Evolutionary conservation across 2,329 filamentous ascomycete genomes (phyloP), one percentile per base, ranked within the genome.

Genomic region (Verticillium albo-atrum): DNA sequence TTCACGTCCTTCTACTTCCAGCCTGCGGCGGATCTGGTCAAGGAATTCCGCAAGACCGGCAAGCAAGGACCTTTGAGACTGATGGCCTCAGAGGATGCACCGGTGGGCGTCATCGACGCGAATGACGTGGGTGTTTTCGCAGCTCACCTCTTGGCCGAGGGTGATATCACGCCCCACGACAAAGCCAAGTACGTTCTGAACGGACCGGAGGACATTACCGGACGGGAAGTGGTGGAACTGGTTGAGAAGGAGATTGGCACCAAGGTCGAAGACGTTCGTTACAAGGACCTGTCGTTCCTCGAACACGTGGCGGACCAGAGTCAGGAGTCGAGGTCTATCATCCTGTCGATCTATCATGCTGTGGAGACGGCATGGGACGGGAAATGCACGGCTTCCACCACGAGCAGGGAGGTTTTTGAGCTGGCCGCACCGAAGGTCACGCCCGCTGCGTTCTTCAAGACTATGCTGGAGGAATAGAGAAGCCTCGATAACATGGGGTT

Each of bases 151-250:
- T 56, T 77, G 9, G 55, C 62, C 4, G 62, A 67, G n/a, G 65
- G 72, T 0, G 66, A 77, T 23, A 25, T 60, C 12, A 23, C 63
- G 2, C 26, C 25, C 3, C 71, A 77, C 34, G 69, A 72, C 57
- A 65, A 66, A 15, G 68, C 70, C 4, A 72, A 65, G 56, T 77
- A 77, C 34, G 68, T 75, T 15, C 15, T 77, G 20, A 78, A 75
- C 60, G 75, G 76, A 1, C 75, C 74, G 0, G 70, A 73, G 55
- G 73, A 77, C 37, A 65, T 77, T 7, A 75, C 70, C 3, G 75
- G 75, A 1, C 58, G 62, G 2, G 61, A 74, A 28, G 58, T 76
- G 53, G 70, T 76, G 0, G 55, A 63, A 2, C 58, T 78, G 66
- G 62, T 73, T 5, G 75, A 77, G 66, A 27, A 71, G 57, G n/a